Evolutionary conservation across 2,329 filamentous ascomycete species (phyloP), one percentile per base, ranked within the genome.

Genomic region (Pseudogymnoascus sp.): DNA sequence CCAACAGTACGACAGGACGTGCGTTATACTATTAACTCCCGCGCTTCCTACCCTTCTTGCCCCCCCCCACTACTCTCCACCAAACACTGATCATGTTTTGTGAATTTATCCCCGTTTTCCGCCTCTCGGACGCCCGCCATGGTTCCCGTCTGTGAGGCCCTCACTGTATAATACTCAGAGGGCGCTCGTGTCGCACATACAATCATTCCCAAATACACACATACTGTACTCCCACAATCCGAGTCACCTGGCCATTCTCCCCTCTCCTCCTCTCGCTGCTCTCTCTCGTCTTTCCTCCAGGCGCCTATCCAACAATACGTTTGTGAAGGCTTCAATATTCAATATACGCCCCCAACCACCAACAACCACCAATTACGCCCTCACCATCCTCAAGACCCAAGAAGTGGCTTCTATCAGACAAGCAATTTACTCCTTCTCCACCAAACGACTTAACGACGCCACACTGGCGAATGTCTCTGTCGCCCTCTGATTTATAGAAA

Each of bases 371-470:
- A 56, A 31, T 7, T 10, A 50, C 44, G 44, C 21, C 44, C 21
- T 53, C 44, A 29, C 23, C 23, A 5, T 19, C 50, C 50, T 33
- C 33, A 37, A 56, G 29, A 56, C 26, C 21, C 13, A 10, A 53
- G 46, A 53, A 53, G 46, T 56, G 50, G 50, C 29, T 56, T 56
- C 50, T 56, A 56, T 33, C 50, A 56, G 35, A 56, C 50, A 56
- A 35, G 29, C 50, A 56, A 56, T 56, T 33, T 56, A 19, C 29
- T 19, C 29, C 50, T 56, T 56, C 29, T 56, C 50, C 50, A 56
- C 50, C 50, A 21, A 56, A 56, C 50, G 50, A 56, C 50, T 56
- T 33, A 56, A 56, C 50, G 50, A 56, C 29, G 50, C 29, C 50
- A 35, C 50, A 33, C 29, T 56, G 17, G 17, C 50, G 50, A 56